These are phyloP conservation scores for Cruciata laevipes DNA, from an alignment of 257 asterid genomes.

Conservation along the genomic window DNA sequence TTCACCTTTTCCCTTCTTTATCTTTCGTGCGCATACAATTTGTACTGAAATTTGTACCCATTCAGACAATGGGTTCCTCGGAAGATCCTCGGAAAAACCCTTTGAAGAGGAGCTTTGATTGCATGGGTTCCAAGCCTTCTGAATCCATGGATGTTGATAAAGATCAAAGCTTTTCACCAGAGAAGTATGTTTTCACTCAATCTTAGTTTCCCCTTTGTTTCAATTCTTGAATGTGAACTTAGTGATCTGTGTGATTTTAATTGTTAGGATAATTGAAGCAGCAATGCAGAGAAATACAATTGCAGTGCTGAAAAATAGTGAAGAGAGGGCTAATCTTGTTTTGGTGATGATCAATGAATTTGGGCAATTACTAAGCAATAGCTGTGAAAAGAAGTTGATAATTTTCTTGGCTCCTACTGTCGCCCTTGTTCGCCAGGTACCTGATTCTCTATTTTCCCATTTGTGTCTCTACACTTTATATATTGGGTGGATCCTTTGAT, in stretches of 20 bases:
- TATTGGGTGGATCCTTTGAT: neutral
- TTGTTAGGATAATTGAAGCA: constrained; percentile 52
- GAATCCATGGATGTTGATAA: constrained; percentile 32
- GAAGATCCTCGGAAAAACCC: constrained; percentile 28
- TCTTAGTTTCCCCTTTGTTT: neutral
- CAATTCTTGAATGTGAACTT: neutral
- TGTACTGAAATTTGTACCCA: constrained; percentile 17
- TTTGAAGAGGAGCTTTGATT: constrained; percentile 34
- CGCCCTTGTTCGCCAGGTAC: constrained; percentile 77
- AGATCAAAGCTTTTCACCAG: constrained; percentile 30
- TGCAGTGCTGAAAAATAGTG: constrained; percentile 56
- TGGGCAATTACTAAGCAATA: constrained; percentile 37
- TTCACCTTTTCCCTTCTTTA: neutral
- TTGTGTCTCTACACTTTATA: neutral
- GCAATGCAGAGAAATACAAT: constrained; percentile 78
- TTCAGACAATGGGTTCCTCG: constrained; percentile 24
- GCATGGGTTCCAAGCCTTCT: constrained; percentile 19
- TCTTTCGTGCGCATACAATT: neutral
- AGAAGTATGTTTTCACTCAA: constrained; percentile 31
- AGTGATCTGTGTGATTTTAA: neutral
- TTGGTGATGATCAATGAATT: constrained; percentile 69
- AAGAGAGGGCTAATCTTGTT: constrained; percentile 50
- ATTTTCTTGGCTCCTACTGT: constrained; percentile 79
- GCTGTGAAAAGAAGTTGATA: constrained; percentile 48
- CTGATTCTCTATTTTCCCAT: neutral